A percentile compares a stretch with the other conserved stretches of the same genome.
These are phyloP conservation scores for Dipteronia dyeriana DNA, from an alignment of 345 rosid species.

Conservation along the genomic window DNA sequence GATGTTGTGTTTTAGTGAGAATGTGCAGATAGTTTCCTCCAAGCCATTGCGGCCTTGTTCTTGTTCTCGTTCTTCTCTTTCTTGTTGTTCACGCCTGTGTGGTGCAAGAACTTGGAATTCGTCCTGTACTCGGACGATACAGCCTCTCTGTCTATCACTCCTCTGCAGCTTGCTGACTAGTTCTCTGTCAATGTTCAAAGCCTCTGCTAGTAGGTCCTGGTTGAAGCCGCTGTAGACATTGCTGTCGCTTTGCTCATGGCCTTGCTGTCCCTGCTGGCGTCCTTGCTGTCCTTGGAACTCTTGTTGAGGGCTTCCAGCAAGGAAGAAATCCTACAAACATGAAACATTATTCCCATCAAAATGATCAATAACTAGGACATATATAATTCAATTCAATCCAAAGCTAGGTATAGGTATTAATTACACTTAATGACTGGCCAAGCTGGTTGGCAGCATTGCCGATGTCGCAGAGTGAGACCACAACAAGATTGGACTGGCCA, in stretches of 20 bases:
- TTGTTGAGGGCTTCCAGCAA: slow-evolving; percentile 46
- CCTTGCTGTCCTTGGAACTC: slow-evolving; percentile 3
- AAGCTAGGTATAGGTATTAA: no score
- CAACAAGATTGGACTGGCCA: slow-evolving; percentile 34
- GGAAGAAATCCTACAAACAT: slow-evolving; percentile 44
- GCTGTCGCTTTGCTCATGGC: slow-evolving; percentile 5
- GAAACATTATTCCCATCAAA: background rate
- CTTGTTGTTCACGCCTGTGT: background rate
- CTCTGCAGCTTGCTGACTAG: slow-evolving; percentile 49
- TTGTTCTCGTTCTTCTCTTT: background rate
- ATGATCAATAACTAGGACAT: background rate
- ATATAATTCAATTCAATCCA: no score
- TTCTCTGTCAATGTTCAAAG: slow-evolving; percentile 42
- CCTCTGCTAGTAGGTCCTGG: slow-evolving; percentile 36
- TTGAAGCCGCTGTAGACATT: slow-evolving; percentile 53
- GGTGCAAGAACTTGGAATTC: slow-evolving; percentile 39
- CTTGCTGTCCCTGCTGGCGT: no score
- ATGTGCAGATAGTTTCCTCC: slow-evolving; percentile 60
- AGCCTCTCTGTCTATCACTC: slow-evolving; percentile 48
- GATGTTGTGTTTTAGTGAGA: slow-evolving; percentile 44
- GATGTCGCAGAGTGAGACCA: slow-evolving; percentile 37
- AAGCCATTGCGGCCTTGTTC: slow-evolving; percentile 41
- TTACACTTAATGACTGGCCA: slow-evolving; percentile 44
- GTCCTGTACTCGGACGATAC: slow-evolving; percentile 43
- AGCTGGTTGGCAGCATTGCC: slow-evolving; percentile 47